These are phyloP conservation scores for Crataegus laevigata DNA, from an alignment of 306 rosid genomes.

Conservation along the genomic window DNA sequence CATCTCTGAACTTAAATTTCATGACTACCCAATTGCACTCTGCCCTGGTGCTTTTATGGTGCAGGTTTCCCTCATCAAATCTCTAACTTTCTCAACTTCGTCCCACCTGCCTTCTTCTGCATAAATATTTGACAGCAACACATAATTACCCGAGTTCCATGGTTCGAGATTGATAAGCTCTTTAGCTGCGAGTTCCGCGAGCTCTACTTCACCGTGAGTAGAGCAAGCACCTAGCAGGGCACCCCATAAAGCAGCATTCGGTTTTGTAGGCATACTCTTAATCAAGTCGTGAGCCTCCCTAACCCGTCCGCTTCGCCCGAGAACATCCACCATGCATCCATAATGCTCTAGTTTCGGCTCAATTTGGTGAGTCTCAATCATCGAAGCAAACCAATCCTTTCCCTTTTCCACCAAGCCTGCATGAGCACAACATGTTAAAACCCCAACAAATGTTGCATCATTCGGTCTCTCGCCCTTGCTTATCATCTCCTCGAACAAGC, in stretches of 20 bases:
- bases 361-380: constrained; percentile 31
- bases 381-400: constrained; percentile 50
- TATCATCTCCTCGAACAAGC: constrained; percentile 61
- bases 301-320: constrained; percentile 56
- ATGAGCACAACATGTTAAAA: constrained; percentile 67
- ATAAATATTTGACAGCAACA: constrained; percentile 61
- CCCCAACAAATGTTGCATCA: constrained; percentile 58
- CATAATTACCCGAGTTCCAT: constrained; percentile 76
- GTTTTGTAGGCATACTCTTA: constrained; percentile 56
- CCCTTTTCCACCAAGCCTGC: constrained; percentile 67
- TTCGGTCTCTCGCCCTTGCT: constrained; percentile 37
- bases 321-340: constrained; percentile 77
- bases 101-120: constrained; percentile 82
- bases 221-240: constrained; percentile 80
- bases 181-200: constrained; percentile 52
- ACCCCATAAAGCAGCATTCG: constrained; percentile 79
- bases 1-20: neutral
- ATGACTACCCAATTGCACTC: constrained; percentile 47
- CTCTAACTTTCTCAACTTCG: constrained; percentile 70
- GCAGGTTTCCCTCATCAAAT: constrained; percentile 41
- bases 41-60: constrained; percentile 64
- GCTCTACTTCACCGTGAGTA: constrained; percentile 50
- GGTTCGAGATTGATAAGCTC: constrained; percentile 72
- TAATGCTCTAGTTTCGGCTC: constrained; percentile 68
- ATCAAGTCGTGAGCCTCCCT: constrained; percentile 61